phyloP scores from a whole-genome alignment of 768 basidiomycete genomes.

The Suillus subluteus region DNA sequence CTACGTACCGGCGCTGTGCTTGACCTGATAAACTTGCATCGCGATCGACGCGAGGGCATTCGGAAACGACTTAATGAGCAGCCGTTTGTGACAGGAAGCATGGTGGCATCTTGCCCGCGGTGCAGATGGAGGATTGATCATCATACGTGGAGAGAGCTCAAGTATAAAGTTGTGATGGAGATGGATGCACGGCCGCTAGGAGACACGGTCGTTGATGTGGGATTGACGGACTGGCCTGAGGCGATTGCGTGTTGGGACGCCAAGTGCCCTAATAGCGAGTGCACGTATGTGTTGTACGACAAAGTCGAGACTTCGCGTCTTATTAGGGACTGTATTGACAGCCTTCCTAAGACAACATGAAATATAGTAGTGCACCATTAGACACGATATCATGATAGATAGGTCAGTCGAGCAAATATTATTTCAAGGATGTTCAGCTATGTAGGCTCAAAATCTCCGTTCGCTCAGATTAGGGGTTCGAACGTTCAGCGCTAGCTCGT shows the following conservation, averaged over 20 bases:
- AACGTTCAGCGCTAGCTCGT: too few relatives aligned
- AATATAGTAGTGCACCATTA: not conserved
- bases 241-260: slow-evolving; percentile 66
- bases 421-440: too few relatives aligned
- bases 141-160: slow-evolving; percentile 67
- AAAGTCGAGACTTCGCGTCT: slow-evolving; percentile 55
- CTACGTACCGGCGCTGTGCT: slow-evolving; percentile 55
- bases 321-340: slow-evolving; percentile 56
- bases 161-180: slow-evolving; percentile 56
- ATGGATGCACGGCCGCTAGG: slow-evolving; percentile 63
- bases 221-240: slow-evolving; percentile 57
- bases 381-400: too few relatives aligned
- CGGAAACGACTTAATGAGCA: slow-evolving; percentile 53
- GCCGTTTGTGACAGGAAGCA: slow-evolving; percentile 58
- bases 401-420: too few relatives aligned
- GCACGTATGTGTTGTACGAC: slow-evolving; percentile 58
- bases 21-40: slow-evolving; percentile 58
- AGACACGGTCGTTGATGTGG: slow-evolving; percentile 54
- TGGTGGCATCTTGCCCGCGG: slow-evolving; percentile 45
- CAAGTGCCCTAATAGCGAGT: slow-evolving; percentile 48
- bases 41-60: slow-evolving; percentile 51
- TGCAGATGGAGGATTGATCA: slow-evolving; percentile 56
- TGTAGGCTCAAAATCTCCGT: too few relatives aligned
- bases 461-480: too few relatives aligned
- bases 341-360: slow-evolving; percentile 45